Evolutionary conservation across 768 basidiomycete species (phyloP).

Genomic region (Mycena vitilis): DNA sequence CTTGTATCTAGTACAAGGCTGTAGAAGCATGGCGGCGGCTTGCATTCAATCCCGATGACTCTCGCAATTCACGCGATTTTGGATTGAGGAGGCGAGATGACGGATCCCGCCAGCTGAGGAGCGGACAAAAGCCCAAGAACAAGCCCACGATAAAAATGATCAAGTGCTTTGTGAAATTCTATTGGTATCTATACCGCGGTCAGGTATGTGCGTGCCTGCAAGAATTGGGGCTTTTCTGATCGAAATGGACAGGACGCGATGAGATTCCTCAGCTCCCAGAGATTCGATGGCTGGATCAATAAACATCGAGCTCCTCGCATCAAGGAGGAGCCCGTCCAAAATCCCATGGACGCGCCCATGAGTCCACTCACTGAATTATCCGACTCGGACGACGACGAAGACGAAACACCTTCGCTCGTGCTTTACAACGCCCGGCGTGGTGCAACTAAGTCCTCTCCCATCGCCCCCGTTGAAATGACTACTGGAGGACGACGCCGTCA

Average conservation of each 20-base stretch:
- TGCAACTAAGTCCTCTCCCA: neutral
- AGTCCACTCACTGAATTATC: neutral
- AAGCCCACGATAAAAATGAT: neutral
- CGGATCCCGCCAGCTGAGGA: neutral
- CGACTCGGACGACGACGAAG: conserved; percentile 11
- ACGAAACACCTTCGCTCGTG: too few species aligned
- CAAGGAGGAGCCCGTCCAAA: neutral
- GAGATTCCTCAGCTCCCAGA: neutral
- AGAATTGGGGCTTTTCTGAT: neutral
- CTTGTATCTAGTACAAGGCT: neutral
- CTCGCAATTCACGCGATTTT: neutral
- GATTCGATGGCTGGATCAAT: neutral
- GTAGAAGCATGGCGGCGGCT: conserved; percentile 6
- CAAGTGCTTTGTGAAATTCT: conserved; percentile 35
- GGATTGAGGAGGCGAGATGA: neutral
- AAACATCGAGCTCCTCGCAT: neutral
- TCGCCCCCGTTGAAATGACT: neutral
- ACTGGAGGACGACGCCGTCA: too few species aligned
- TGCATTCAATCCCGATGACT: conserved; percentile 2
- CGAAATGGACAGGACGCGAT: neutral
- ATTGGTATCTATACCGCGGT: conserved; percentile 33
- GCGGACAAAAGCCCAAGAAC: neutral
- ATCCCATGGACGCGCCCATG: neutral
- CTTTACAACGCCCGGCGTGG: too few species aligned
- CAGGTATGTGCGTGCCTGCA: neutral